A percentile compares a stretch with the other conserved stretches of the same genome.
phyloP scores from a whole-genome alignment of 371 early-diverging fungal species.

The Syncephalastrum contaminatum region DNA sequence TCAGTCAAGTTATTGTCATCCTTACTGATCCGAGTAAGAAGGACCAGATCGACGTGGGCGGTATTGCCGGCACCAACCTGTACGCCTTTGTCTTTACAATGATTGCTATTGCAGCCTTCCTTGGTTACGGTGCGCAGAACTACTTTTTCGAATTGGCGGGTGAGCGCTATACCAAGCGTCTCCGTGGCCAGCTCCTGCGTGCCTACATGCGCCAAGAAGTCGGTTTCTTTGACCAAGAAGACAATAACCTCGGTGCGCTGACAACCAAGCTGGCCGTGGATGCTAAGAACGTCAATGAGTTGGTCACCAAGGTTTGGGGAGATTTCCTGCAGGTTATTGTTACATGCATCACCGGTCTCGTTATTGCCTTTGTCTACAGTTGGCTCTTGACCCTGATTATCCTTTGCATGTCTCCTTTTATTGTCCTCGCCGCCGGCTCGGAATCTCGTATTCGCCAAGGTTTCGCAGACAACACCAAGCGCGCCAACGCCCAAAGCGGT shows the following conservation, averaged over 20 bases:
- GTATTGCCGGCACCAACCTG: conserved; percentile 58
- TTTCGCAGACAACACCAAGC: conserved; percentile 51
- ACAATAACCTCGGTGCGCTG: conserved; percentile 81
- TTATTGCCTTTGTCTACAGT: conserved; percentile 36
- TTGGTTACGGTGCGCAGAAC: conserved; percentile 40
- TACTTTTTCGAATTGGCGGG: conserved; percentile 49
- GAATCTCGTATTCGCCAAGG: conserved; percentile 34
- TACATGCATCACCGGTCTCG: conserved; percentile 43
- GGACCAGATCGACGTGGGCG: conserved; percentile 23
- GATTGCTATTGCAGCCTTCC: conserved; percentile 52
- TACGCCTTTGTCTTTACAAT: conserved; percentile 80
- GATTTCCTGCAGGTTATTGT: conserved; percentile 56
- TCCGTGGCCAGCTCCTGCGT: conserved; percentile 59
- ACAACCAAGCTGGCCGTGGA: conserved; percentile 83
- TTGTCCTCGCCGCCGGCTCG: conserved; percentile 29
- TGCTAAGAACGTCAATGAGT: conserved; percentile 67
- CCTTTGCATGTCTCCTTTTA: conserved; percentile 40
- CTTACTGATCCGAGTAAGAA: conserved; percentile 17
- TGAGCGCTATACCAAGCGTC: conserved; percentile 60
- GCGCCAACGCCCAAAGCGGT: conserved; percentile 60
- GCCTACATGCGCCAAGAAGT: conserved; percentile 80
- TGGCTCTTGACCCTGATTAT: conserved; percentile 57
- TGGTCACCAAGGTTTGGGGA: conserved; percentile 69
- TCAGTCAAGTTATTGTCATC: conserved; percentile 35
- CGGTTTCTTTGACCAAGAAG: conserved; percentile 82